phyloP scores from a whole-genome alignment of 2,329 filamentous ascomycete species.

The Massarina eburnea region DNA sequence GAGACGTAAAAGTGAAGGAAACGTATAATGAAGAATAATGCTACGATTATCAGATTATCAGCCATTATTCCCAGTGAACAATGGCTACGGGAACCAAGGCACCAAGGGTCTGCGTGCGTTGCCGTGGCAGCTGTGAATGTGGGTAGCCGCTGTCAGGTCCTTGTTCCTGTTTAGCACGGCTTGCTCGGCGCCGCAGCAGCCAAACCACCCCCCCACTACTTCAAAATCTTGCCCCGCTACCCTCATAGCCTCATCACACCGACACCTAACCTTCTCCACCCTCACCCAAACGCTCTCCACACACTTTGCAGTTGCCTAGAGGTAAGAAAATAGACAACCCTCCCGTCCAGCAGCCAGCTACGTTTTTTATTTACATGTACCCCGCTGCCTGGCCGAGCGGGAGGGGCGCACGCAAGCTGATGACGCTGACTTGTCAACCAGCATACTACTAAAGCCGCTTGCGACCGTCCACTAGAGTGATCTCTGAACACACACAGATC shows the following conservation, averaged over 20 bases:
- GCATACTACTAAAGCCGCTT: conserved; percentile 38
- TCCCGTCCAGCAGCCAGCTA: conserved; percentile 18
- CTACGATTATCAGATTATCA: conserved; percentile 5
- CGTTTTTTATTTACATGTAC: not conserved
- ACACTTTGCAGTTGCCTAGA: conserved; percentile 19
- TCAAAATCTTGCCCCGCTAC: conserved; percentile 18
- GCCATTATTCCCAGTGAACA: not conserved
- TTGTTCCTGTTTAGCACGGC: conserved; percentile 4
- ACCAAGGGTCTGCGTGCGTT: conserved; percentile 16
- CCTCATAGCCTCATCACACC: conserved; percentile 26
- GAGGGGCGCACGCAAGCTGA: too few relatives aligned
- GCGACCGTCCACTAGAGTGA: conserved; percentile 13
- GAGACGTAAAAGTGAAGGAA: conserved; percentile 32
- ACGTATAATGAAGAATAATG: conserved; percentile 19
- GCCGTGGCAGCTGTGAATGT: conserved; percentile 22
- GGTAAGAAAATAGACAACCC: conserved; percentile 26
- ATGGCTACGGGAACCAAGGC: not conserved
- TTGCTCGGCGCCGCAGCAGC: conserved; percentile 1
- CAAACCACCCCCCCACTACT: conserved; percentile 23
- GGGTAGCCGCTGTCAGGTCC: not conserved
- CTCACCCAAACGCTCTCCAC: conserved; percentile 15
- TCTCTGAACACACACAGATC: conserved; percentile 17
- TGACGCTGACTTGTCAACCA: conserved; percentile 42
- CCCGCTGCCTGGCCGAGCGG: conserved; percentile 5
- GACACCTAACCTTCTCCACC: conserved; percentile 14